Conservation (phyloP, 139 green algal species). For the Protoeuglena noctilucae region DNA sequence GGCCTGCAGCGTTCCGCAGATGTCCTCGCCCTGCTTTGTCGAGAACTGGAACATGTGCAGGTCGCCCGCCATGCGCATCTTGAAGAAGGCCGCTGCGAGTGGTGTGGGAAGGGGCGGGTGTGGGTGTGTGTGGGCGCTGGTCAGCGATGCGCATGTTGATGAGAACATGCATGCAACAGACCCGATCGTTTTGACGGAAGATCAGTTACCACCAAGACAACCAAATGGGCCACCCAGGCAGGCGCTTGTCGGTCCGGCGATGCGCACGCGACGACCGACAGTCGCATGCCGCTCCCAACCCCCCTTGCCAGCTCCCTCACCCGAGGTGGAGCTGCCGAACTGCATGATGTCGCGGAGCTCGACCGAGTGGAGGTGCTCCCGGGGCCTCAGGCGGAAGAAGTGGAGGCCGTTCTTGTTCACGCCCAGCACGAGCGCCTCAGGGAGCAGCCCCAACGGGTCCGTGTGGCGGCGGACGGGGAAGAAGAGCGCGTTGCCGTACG, state of each 20-base stretch:
- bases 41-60: constrained; percentile 98
- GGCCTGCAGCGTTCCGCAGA: constrained; percentile 93
- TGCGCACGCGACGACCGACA: too few species aligned
- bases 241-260: too few species aligned
- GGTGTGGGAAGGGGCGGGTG: too few species aligned
- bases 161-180: too few species aligned
- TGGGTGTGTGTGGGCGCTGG: too few species aligned
- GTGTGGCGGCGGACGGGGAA: constrained; percentile 71
- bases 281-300: too few species aligned
- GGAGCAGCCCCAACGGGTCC: constrained; percentile 90
- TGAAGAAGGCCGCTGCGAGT: constrained; percentile 97
- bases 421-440: constrained; percentile 78
- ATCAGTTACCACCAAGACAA: too few species aligned
- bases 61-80: constrained; percentile 89
- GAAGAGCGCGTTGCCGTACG: constrained; percentile 77
- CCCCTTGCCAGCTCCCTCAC: too few species aligned
- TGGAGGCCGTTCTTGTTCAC: constrained; percentile 90
- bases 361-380: constrained; percentile 91
- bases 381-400: constrained; percentile 72
- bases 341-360: constrained; percentile 98
- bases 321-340: constrained; percentile 50
- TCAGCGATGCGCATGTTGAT: too few species aligned
- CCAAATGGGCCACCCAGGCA: too few species aligned
- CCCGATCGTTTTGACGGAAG: too few species aligned
- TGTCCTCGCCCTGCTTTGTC: constrained; percentile 83